A percentile compares a stretch with the other conserved stretches of the same genome.
phyloP scores from a whole-genome alignment of 257 asterid genomes.

The Cynanchum wilfordii region DNA sequence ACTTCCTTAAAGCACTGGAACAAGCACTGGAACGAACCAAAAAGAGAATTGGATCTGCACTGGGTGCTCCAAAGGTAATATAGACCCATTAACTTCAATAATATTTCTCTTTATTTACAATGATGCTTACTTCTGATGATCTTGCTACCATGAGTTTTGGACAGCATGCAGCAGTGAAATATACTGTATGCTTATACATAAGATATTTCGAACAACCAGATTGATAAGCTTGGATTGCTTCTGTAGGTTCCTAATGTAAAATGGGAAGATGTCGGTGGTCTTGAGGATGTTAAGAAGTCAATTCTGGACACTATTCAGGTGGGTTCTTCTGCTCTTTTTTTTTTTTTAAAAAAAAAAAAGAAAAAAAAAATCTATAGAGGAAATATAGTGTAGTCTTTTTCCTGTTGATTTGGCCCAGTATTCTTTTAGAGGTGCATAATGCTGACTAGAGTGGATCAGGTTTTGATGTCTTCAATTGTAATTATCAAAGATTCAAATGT shows the following conservation, averaged over 20 bases:
- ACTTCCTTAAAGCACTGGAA: conserved; percentile 75
- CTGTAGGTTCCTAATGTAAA: conserved; percentile 79
- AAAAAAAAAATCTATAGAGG: not conserved
- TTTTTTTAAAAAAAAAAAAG: not conserved
- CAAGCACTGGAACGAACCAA: conserved; percentile 82
- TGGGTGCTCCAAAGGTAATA: conserved; percentile 93
- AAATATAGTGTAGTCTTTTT: not conserved
- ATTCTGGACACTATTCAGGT: conserved; percentile 98
- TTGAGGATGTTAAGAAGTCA: conserved; percentile 93
- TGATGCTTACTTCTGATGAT: not conserved
- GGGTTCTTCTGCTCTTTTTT: conserved; percentile 14
- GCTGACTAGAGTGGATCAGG: not conserved
- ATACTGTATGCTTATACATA: not conserved
- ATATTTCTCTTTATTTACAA: not conserved
- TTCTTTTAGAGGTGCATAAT: not conserved
- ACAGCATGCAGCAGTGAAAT: not conserved
- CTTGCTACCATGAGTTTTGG: not conserved
- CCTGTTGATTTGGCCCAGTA: not conserved
- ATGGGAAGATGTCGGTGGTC: conserved; percentile 99
- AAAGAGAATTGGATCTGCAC: conserved; percentile 93
- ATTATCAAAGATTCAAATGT: not conserved
- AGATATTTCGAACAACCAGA: not conserved
- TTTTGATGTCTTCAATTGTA: not conserved
- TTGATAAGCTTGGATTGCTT: not conserved
- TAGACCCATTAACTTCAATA: not conserved